Percentiles rank a stretch among this genome's conserved stretches.
phyloP scores from a whole-genome alignment of 2,329 filamentous ascomycete genomes.

The Neofusicoccum ribis region DNA sequence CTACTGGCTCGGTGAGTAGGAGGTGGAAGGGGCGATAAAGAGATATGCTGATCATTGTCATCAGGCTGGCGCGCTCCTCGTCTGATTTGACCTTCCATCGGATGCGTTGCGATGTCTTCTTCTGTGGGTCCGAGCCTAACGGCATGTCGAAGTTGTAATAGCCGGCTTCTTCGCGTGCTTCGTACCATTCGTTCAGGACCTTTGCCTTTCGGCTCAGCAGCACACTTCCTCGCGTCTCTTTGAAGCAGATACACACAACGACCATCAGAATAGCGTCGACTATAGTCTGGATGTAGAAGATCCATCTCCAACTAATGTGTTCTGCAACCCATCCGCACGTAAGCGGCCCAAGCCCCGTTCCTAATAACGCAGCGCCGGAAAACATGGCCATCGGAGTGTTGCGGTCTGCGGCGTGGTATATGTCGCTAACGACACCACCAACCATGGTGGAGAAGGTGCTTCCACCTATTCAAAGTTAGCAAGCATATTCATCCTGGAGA shows the following conservation, averaged over 20 bases:
- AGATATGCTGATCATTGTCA: conserved; percentile 71
- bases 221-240: conserved; percentile 80
- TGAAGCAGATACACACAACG: conserved; percentile 68
- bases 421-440: conserved; percentile 85
- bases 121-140: conserved; percentile 24
- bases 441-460: conserved; percentile 85
- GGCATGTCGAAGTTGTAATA: conserved; percentile 56
- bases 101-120: conserved; percentile 55
- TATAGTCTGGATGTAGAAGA: conserved; percentile 84
- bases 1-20: conserved; percentile 72
- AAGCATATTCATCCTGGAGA: background rate
- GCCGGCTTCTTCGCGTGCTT: conserved; percentile 66
- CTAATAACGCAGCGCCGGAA: conserved; percentile 73
- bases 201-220: conserved; percentile 74
- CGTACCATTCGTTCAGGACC: conserved; percentile 76
- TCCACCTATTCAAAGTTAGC: conserved; percentile 50
- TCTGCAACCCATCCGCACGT: conserved; percentile 69
- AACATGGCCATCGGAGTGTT: conserved; percentile 92
- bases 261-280: conserved; percentile 63
- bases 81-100: conserved; percentile 80
- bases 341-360: conserved; percentile 77
- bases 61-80: conserved; percentile 69
- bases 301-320: conserved; percentile 75
- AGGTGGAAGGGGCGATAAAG: conserved; percentile 76
- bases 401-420: conserved; percentile 74